A percentile compares a stretch with the other conserved stretches of the same genome.
These are phyloP conservation scores for Artemisia tridentata DNA, from an alignment of 129 eudicot genomes.

Conservation along the genomic window DNA sequence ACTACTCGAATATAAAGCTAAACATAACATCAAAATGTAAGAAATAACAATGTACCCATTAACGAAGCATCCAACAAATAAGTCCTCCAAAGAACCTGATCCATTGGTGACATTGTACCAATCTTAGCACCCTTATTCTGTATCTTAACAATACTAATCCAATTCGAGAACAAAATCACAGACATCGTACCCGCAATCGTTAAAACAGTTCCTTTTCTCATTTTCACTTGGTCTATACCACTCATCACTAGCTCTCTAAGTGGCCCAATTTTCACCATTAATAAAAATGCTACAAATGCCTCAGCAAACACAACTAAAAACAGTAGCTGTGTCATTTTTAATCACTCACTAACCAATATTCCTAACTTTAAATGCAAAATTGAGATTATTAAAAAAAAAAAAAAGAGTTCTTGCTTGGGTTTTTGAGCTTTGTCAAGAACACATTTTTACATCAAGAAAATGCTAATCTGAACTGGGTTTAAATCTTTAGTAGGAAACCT, in stretches of 20 bases:
- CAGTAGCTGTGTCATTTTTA: slow-evolving; percentile 79
- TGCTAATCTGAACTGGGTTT: background rate
- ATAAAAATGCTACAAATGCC: slow-evolving; percentile 71
- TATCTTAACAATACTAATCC: slow-evolving; percentile 82
- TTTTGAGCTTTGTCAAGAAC: slow-evolving; percentile 12
- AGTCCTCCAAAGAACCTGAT: slow-evolving; percentile 99
- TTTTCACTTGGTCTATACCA: slow-evolving; percentile 88
- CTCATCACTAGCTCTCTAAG: slow-evolving; percentile 81
- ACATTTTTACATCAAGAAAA: slow-evolving; percentile 10
- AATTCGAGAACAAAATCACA: slow-evolving; percentile 68
- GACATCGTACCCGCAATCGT: slow-evolving; percentile 89
- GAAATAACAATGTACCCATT: slow-evolving; percentile 50
- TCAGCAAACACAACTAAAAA: slow-evolving; percentile 70
- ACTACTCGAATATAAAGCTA: background rate
- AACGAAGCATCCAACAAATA: slow-evolving; percentile 92
- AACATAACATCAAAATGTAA: slow-evolving; percentile 19
- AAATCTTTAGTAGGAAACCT: background rate
- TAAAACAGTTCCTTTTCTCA: slow-evolving; percentile 85
- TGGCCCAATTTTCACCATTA: slow-evolving; percentile 96
- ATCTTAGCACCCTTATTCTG: slow-evolving; percentile 93
- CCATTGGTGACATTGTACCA: slow-evolving; percentile 99
- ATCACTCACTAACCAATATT: slow-evolving; percentile 7
- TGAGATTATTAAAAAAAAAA: background rate
- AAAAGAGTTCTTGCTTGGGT: background rate
- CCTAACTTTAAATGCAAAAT: slow-evolving; percentile 2